Percentiles rank a stretch among this genome's conserved stretches.
Evolutionary conservation across 768 basidiomycete genomes (phyloP).

Genomic region (Lactarius psammicola): DNA sequence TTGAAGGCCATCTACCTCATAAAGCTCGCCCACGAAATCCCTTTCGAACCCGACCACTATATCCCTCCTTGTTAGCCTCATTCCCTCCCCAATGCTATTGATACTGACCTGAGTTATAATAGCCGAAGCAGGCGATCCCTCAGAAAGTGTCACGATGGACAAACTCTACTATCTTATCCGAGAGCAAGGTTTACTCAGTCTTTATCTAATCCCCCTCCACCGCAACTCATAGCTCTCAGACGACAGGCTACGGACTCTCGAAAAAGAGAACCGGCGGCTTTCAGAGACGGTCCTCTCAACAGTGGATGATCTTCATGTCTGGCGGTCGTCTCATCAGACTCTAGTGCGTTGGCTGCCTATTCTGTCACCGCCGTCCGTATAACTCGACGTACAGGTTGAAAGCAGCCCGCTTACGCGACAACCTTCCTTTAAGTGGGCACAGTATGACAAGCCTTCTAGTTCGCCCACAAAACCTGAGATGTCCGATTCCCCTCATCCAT

Average conservation of each 20-base stretch:
- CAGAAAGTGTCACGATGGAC: slow-evolving; percentile 58
- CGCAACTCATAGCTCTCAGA: slow-evolving; percentile 42
- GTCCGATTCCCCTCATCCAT: slow-evolving; percentile 72
- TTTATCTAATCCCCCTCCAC: not conserved
- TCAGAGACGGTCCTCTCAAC: slow-evolving; percentile 60
- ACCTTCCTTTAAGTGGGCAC: slow-evolving; percentile 87
- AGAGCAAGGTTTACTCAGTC: slow-evolving; percentile 61
- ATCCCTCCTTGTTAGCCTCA: slow-evolving; percentile 77
- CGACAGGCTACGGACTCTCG: slow-evolving; percentile 63
- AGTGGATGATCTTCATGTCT: slow-evolving; percentile 59
- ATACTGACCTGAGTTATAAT: slow-evolving; percentile 5
- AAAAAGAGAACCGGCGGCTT: slow-evolving; percentile 75
- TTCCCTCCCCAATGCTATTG: slow-evolving; percentile 1
- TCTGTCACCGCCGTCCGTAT: slow-evolving; percentile 31
- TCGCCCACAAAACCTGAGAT: slow-evolving; percentile 78
- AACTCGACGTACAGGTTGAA: slow-evolving; percentile 32
- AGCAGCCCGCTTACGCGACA: slow-evolving; percentile 59
- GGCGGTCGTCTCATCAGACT: slow-evolving; percentile 34
- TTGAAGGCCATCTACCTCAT: slow-evolving; percentile 89
- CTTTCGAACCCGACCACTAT: slow-evolving; percentile 81
- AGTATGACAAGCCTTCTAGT: slow-evolving; percentile 69
- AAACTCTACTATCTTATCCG: slow-evolving; percentile 63
- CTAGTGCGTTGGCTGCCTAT: slow-evolving; percentile 32
- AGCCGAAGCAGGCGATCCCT: slow-evolving; percentile 61
- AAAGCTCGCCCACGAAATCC: slow-evolving; percentile 80